A percentile compares a stretch with the other conserved stretches of the same genome.
phyloP scores from a whole-genome alignment of 2,329 filamentous ascomycete species.

The Pseudogymnoascus destructans region DNA sequence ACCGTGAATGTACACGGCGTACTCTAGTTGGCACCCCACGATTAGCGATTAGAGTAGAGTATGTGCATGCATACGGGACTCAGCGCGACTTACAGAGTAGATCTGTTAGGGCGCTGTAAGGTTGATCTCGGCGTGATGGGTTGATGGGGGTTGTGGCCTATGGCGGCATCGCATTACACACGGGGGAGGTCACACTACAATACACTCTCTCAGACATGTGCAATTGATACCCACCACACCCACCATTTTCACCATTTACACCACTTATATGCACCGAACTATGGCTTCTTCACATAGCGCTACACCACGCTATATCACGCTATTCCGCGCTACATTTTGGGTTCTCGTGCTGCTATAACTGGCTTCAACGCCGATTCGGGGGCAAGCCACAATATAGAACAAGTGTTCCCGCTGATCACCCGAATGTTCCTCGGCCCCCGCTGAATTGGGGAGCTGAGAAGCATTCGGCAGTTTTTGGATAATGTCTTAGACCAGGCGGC shows the following conservation, averaged over 20 bases:
- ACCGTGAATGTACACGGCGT: neutral
- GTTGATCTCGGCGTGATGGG: constrained; percentile 1
- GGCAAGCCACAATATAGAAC: neutral
- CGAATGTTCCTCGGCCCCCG: neutral
- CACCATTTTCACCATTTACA: neutral
- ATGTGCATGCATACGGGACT: neutral
- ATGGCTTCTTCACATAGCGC: neutral
- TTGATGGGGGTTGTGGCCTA: neutral
- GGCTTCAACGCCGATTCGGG: neutral
- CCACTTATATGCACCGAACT: neutral
- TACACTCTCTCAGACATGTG: neutral
- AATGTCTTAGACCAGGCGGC: neutral
- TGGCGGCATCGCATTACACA: constrained; percentile 1
- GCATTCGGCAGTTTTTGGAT: neutral
- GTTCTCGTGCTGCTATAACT: neutral
- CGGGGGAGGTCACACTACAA: neutral
- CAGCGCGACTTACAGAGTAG: neutral
- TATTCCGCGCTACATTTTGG: neutral
- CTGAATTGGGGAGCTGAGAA: constrained; percentile 3
- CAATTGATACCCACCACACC: neutral
- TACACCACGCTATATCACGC: neutral
- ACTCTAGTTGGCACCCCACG: neutral
- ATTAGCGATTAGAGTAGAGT: no score
- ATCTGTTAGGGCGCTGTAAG: neutral
- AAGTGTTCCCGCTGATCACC: neutral